Percentiles rank a stretch among this genome's conserved stretches.
Evolutionary conservation across 2,329 filamentous ascomycete species (phyloP).

Genomic region (Fusarium floridanum): DNA sequence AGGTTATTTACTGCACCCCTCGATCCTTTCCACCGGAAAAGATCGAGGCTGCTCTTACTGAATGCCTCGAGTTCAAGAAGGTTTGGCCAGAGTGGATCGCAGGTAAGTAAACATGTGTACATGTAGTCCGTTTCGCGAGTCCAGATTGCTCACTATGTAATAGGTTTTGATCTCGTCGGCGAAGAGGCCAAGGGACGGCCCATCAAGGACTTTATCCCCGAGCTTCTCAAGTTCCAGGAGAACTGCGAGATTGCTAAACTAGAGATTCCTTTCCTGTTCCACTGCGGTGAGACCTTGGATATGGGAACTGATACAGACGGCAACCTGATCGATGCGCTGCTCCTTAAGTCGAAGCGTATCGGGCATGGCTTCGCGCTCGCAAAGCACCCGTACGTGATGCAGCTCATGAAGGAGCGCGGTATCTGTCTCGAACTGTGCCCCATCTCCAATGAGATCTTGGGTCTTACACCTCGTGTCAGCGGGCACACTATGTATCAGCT

Average conservation of each 20-base stretch:
- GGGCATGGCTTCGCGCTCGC: constrained; percentile 80
- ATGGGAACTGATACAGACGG: constrained; percentile 73
- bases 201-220: constrained; percentile 65
- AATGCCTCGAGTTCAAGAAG: constrained; percentile 72
- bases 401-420: constrained; percentile 71
- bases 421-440: constrained; percentile 83
- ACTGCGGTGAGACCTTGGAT: constrained; percentile 81
- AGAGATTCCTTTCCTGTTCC: constrained; percentile 79
- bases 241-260: constrained; percentile 62
- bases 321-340: constrained; percentile 77
- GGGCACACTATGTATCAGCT: constrained; percentile 77
- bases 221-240: constrained; percentile 69
- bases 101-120: constrained; percentile 58
- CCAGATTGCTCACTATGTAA: neutral
- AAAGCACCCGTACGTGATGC: constrained; percentile 75
- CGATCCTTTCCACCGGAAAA: constrained; percentile 65
- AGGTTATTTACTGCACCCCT: constrained; percentile 79
- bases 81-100: constrained; percentile 71
- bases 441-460: constrained; percentile 82
- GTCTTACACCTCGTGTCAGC: constrained; percentile 73
- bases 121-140: neutral
- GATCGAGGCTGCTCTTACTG: constrained; percentile 66
- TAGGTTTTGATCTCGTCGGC: constrained; percentile 78
- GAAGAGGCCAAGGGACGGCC: constrained; percentile 74
- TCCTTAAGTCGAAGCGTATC: constrained; percentile 76